Base-by-base conservation (phyloP, 345 rosid species). In the Hypericum androsaemum region DNA sequence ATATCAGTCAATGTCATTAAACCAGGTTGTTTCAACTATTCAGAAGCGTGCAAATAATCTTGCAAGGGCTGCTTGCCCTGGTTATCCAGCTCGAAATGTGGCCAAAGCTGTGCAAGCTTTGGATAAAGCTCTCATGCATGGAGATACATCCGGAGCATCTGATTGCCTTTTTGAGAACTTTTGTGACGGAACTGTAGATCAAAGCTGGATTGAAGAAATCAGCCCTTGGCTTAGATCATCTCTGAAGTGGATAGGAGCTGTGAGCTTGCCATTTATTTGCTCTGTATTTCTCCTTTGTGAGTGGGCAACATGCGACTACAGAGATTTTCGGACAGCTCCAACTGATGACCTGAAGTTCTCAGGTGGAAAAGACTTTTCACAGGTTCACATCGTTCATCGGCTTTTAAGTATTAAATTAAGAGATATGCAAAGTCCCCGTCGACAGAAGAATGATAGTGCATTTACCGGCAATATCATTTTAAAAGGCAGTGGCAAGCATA, bases 221-320 rank as follows among this genome's bases (percentile, higher is more conserved):
- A 82, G 81, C 69, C 83, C 95, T 15, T 76, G 87, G 70, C 78
- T 94, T 55, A 79, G 92, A 65, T 79, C 92, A 56, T 83, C 95
- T 5, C 65, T 94, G 49, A 88, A 84, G 73, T 82, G 97, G 94
- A 67, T 83, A 65, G 82, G 83, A 52, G 74, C 77, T 50, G 76
- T 79, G 56, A 80, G 68, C 69, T 62, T 74, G 66, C 80, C 97
- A 41, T 76, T 83, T 61, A 59, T 88, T 69, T 75, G 81, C 66
- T 83, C 94, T 2, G 78, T 86, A 11, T 94, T 94, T 69, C 79
- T 86, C 58, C 89, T 94, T 64, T 77, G 94, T 43, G 99, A 94
- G 74, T 94, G 99, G 99, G 99, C 99, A 49, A 86, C 95, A 3
- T 88, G 94, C 67, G 88, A 86, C 58, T 94, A 79, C 62, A 76